Evolutionary conservation across 371 early-diverging fungal genomes (phyloP).

Genomic region (Mucor circinelloides): DNA sequence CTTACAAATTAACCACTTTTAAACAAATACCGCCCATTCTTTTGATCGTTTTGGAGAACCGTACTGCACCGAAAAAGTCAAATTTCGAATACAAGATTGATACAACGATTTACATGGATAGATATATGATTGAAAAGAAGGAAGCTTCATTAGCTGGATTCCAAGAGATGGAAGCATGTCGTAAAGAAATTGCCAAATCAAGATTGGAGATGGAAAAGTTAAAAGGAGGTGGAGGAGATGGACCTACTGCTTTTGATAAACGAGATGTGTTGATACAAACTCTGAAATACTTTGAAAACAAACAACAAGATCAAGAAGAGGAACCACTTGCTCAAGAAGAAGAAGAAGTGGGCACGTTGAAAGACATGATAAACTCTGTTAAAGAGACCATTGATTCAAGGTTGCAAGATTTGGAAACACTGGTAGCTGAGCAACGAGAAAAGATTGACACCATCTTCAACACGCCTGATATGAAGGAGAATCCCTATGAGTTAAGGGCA

Average conservation of each 20-base stretch:
- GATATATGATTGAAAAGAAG: slow-evolving; percentile 40
- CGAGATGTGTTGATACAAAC: slow-evolving; percentile 22
- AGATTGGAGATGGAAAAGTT: slow-evolving; percentile 13
- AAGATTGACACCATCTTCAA: not conserved
- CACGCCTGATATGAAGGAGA: slow-evolving; percentile 26
- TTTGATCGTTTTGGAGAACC: slow-evolving; percentile 33
- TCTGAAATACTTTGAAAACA: slow-evolving; percentile 23
- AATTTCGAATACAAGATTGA: slow-evolving; percentile 26
- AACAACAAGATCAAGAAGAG: not conserved
- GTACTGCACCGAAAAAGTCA: not conserved
- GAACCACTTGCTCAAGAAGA: not conserved
- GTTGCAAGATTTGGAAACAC: not conserved
- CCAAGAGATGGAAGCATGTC: slow-evolving; percentile 26
- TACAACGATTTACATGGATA: slow-evolving; percentile 42
- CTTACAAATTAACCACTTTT: slow-evolving; percentile 38
- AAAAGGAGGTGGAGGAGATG: not conserved
- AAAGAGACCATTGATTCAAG: slow-evolving; percentile 5
- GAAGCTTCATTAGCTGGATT: slow-evolving; percentile 25
- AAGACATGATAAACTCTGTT: not conserved
- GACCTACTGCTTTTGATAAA: slow-evolving; percentile 11
- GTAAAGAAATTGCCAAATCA: slow-evolving; percentile 19
- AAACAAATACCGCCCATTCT: slow-evolving; percentile 41
- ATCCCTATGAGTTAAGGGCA: slow-evolving; percentile 38
- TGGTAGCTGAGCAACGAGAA: not conserved
- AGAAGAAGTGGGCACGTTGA: not conserved